These are phyloP conservation scores for Rhizopogon salebrosus DNA, from an alignment of 768 basidiomycete genomes.

Conservation along the genomic window DNA sequence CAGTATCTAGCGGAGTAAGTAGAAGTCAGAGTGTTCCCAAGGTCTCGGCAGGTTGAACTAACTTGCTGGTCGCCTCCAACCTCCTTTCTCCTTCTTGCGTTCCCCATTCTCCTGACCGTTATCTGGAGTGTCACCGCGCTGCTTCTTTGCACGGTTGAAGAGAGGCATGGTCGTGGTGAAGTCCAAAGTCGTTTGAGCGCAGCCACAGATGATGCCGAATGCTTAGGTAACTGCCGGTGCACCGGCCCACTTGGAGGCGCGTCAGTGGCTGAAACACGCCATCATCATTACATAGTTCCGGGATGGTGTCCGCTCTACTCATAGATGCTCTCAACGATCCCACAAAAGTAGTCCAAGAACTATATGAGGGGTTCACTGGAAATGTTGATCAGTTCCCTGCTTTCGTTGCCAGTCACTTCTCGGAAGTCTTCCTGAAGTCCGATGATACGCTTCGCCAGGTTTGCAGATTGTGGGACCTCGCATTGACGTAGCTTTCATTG, in stretches of 20 bases:
- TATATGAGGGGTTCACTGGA: constrained; percentile 32
- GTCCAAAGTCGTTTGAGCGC: constrained; percentile 8
- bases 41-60: constrained; percentile 20
- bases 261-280: constrained; percentile 1
- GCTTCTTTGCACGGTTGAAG: constrained; percentile 48
- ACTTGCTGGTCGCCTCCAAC: constrained; percentile 85
- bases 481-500: not conserved
- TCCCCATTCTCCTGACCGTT: constrained; percentile 39
- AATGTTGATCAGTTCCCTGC: constrained; percentile 31
- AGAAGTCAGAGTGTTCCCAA: constrained; percentile 12
- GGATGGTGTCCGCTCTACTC: constrained; percentile 51
- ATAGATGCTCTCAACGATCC: constrained; percentile 49
- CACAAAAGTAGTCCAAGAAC: constrained; percentile 39
- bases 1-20: constrained; percentile 61
- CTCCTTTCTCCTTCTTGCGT: constrained; percentile 77
- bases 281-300: no score
- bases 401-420: constrained; percentile 43
- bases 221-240: not conserved
- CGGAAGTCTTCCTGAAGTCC: constrained; percentile 32
- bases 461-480: not conserved
- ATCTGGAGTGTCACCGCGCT: constrained; percentile 24
- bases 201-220: not conserved
- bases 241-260: not conserved
- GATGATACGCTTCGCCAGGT: constrained; percentile 39
- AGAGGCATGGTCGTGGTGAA: constrained; percentile 40